Percentiles rank a stretch among this genome's conserved stretches.
Evolutionary conservation across 2,329 filamentous ascomycete species (phyloP).

Genomic region (Ophiosphaerella herpotricha): DNA sequence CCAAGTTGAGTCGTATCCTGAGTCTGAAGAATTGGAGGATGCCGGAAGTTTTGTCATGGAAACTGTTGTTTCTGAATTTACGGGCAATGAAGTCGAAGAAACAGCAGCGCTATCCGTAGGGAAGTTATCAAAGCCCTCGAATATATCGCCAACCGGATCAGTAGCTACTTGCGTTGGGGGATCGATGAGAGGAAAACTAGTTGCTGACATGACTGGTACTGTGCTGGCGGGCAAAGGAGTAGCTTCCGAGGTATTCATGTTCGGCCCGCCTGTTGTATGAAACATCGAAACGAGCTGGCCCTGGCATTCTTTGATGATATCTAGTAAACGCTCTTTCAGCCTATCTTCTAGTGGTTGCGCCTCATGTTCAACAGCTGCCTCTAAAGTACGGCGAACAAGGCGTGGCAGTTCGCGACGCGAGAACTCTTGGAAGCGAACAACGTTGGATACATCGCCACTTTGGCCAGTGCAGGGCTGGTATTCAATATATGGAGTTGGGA

Average conservation of each 20-base stretch:
- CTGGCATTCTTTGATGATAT: slow-evolving; percentile 31
- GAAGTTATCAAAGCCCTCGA: not conserved
- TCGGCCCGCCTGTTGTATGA: slow-evolving; percentile 3
- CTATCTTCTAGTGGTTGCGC: slow-evolving; percentile 31
- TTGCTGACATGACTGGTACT: not conserved
- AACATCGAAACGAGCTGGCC: slow-evolving; percentile 24
- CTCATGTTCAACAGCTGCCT: slow-evolving; percentile 30
- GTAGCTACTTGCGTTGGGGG: not conserved
- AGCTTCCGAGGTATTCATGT: not conserved
- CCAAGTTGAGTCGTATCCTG: slow-evolving; percentile 26
- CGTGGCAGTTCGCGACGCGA: slow-evolving; percentile 30
- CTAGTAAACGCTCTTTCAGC: slow-evolving; percentile 30
- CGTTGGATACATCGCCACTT: slow-evolving; percentile 12
- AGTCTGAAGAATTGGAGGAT: slow-evolving; percentile 20
- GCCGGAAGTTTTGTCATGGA: not conserved
- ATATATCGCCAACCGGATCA: not conserved
- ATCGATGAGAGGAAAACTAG: not conserved
- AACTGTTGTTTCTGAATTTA: not conserved
- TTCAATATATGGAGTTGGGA: slow-evolving; percentile 31
- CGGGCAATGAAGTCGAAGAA: not conserved
- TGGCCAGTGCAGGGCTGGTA: slow-evolving; percentile 18
- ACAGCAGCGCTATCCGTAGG: not conserved
- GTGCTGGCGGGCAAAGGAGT: not conserved
- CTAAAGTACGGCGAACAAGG: slow-evolving; percentile 29
- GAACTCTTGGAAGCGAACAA: slow-evolving; percentile 28